Base-by-base conservation (phyloP, 768 basidiomycete species). In the Auriscalpium vulgare region DNA sequence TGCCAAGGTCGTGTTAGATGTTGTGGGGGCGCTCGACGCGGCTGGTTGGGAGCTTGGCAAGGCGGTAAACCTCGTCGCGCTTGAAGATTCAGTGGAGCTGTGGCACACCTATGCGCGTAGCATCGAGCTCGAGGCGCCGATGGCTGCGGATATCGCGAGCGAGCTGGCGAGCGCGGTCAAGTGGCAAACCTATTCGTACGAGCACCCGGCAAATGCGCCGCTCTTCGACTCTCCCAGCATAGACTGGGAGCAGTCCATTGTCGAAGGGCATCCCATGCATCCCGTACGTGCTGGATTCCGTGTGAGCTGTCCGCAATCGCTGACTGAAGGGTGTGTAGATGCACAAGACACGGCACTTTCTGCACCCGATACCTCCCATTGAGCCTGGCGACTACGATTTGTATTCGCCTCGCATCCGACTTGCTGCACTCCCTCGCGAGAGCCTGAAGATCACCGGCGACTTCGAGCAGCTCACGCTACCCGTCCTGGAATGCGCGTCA, bases 251-350 rank as follows among this genome's bases (percentile, higher is more conserved):
- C 79, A 82, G 62, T 81, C 80, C 2, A 80, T 82, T 34, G 77
- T 81, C 17, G 80, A 82, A 64, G 80, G 81, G 0, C 82, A 83
- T 62, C 80, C 80, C 4, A 82, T 77, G 0, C 82, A 83, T 65
- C 80, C 82, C 14, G 81, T 81, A 59, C 56, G 72, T 60, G 13
- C 13, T 21, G 21, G 21, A 21, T 21, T 43, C 19, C n/a, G 17
- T 34, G 10, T 1, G 14, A 43, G 11, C 10, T 37, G 29, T 29
- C 7, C 21, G 34, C 35, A 34, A 14, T 38, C 13, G 40, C 53
- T 45, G 13, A 40, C 35, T 49, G 23, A 21, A 44, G 38, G 23
- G 45, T 16, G 13, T 51, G n/a, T 51, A 83, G 81, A 80, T 82
- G 79, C 80, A 82, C 68, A 81, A 81, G 63, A 77, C 75, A 7